phyloP scores from a whole-genome alignment of 495 filamentous ascomycete species.

The Hypomontagnella monticulosa region DNA sequence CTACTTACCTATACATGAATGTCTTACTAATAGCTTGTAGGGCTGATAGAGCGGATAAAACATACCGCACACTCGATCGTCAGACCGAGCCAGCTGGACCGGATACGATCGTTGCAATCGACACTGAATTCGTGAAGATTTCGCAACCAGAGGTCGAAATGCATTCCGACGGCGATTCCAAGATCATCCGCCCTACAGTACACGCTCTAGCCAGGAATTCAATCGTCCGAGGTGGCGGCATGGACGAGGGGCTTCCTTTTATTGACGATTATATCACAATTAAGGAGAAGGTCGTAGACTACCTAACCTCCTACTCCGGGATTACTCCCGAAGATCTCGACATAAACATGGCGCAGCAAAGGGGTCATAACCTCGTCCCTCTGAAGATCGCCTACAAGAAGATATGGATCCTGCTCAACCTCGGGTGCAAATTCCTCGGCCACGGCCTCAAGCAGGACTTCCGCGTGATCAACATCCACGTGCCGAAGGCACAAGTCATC shows the following conservation, averaged over 20 bases:
- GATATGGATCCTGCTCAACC: constrained; percentile 93
- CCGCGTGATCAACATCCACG: constrained; percentile 95
- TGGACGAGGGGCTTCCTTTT: constrained; percentile 81
- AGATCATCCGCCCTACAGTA: constrained; percentile 84
- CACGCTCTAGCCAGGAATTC: constrained; percentile 89
- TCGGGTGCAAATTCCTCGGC: constrained; percentile 92
- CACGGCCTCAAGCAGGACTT: constrained; percentile 95
- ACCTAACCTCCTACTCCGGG: constrained; percentile 91
- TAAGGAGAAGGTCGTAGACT: constrained; percentile 91
- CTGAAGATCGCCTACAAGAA: constrained; percentile 97
- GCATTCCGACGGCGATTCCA: constrained; percentile 86
- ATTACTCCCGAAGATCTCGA: constrained; percentile 88
- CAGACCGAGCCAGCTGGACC: constrained; percentile 71
- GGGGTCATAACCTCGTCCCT: constrained; percentile 77
- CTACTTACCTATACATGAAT: neutral
- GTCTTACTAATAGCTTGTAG: constrained; percentile 38
- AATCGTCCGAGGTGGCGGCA: constrained; percentile 80
- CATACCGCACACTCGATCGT: constrained; percentile 68
- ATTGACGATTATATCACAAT: constrained; percentile 97
- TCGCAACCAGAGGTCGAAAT: constrained; percentile 92
- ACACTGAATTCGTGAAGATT: constrained; percentile 94
- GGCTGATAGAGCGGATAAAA: constrained; percentile 52
- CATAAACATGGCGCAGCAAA: constrained; percentile 65
- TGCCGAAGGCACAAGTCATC: constrained; percentile 88
- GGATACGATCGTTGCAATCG: constrained; percentile 83